These are phyloP conservation scores for Quercus wislizeni DNA, from an alignment of 306 rosid species.

Conservation along the genomic window DNA sequence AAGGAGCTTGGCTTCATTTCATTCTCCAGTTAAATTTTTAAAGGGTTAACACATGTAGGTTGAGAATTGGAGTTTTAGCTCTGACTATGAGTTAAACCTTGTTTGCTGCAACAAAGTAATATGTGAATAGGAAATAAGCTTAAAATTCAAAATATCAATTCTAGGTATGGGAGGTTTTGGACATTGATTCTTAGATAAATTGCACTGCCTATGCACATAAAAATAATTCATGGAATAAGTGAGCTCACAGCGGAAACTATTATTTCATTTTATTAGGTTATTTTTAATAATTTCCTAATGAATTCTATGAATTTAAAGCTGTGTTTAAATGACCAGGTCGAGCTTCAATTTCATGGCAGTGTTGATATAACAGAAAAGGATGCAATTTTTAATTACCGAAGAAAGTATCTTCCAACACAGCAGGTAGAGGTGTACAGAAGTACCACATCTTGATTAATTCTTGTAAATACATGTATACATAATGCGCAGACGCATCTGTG, in stretches of 20 bases:
- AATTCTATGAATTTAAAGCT: conserved; percentile 13
- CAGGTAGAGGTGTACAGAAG: conserved; percentile 54
- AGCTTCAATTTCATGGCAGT: conserved; percentile 62
- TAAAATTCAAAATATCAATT: neutral
- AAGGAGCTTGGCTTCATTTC: neutral
- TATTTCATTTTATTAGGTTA: neutral
- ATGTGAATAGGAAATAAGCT: neutral
- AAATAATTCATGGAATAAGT: neutral
- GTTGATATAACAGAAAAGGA: conserved; percentile 75
- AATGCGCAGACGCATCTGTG: neutral
- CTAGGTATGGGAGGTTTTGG: neutral
- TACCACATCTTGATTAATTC: neutral
- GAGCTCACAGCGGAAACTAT: neutral
- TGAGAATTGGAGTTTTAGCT: neutral
- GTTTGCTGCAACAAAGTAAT: neutral
- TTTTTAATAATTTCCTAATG: conserved; percentile 3
- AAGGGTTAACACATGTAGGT: neutral
- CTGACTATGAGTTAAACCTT: neutral
- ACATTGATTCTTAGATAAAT: neutral
- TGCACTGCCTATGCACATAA: neutral
- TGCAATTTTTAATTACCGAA: conserved; percentile 91
- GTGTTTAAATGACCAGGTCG: conserved; percentile 58
- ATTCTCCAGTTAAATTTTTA: neutral
- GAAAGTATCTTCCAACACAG: conserved; percentile 97
- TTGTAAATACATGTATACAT: neutral